Conservation (phyloP, 2,329 filamentous ascomycete genomes). For the Falciphora oryzae region DNA sequence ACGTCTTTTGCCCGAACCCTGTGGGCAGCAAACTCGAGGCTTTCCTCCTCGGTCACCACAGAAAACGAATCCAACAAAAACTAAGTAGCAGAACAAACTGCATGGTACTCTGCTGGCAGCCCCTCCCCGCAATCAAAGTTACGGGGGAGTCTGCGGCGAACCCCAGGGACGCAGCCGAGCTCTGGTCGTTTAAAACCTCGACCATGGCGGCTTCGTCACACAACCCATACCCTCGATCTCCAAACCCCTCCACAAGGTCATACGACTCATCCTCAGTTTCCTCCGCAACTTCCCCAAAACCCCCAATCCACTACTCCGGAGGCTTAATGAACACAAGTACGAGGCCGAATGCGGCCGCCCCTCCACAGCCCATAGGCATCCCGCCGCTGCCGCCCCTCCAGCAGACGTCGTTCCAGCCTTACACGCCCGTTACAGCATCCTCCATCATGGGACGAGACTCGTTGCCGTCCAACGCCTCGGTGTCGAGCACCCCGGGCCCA, state of each 20-base stretch:
- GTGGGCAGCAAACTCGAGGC: background rate
- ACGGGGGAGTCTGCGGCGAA: constrained; percentile 32
- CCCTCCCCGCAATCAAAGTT: constrained; percentile 22
- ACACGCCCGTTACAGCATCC: constrained; percentile 43
- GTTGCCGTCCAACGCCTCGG: constrained; percentile 52
- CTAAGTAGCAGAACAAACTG: constrained; percentile 20
- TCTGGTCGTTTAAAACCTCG: constrained; percentile 27
- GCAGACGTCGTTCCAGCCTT: constrained; percentile 42
- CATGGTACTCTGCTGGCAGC: constrained; percentile 22
- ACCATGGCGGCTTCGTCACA: constrained; percentile 52
- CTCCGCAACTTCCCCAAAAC: constrained; percentile 54
- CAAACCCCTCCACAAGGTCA: constrained; percentile 54
- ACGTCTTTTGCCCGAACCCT: constrained; percentile 15
- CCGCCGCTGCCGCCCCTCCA: constrained; percentile 43
- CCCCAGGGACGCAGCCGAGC: constrained; percentile 24
- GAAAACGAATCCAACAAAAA: constrained; percentile 13
- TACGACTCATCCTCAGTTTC: constrained; percentile 61
- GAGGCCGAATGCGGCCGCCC: constrained; percentile 41
- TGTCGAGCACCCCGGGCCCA: constrained; percentile 46
- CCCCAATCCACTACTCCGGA: constrained; percentile 44
- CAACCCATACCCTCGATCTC: constrained; percentile 54
- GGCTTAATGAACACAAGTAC: constrained; percentile 47
- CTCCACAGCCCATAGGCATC: constrained; percentile 49
- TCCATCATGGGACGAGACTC: constrained; percentile 54
- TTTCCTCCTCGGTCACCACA: constrained; percentile 10